Evolutionary conservation across 139 green algal species (phyloP), one percentile per base, ranked within the genome.

Genomic region (Pedinophyceae sp.): DNA sequence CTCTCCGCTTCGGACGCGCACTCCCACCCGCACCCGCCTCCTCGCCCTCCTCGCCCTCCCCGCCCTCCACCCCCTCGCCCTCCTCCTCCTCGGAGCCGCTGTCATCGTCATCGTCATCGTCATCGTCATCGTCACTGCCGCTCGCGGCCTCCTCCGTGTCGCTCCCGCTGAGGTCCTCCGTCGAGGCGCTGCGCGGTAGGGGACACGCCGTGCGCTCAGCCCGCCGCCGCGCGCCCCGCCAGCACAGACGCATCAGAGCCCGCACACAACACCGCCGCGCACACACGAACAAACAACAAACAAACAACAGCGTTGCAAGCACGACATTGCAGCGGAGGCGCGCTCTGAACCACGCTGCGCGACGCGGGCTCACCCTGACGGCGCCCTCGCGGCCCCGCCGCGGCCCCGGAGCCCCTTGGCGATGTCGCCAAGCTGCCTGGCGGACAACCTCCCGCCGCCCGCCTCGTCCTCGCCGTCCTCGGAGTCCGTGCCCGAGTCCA

Each of bases 1-100:
- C n/a, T 39, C 13, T 52, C 48, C 2, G 51, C 58, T 2, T 55
- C 61, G 15, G 40, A 41, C 39, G 64, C 30, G 62, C 77, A 79
- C n/a, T 75, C 75, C 27, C 71, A n/a, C 18, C 79, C 62, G 1
- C n/a, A n/a, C n/a, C n/a, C n/a, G 73, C 75, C 20, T 77, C 61
- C 25, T 27, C 17, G 64, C 59, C 25, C 74, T 60, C 5, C 38
- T 27, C 27, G 41, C 79, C 77, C 16, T n/a, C n/a, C n/a, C n/a
- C n/a, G n/a, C n/a, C n/a, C n/a, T n/a, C n/a, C n/a, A n/a, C n/a
- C n/a, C n/a, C 69, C 3, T 81, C 80, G 6, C 70, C 61, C 26
- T 64, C 72, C 3, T 66, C 70, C 2, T 65, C 75, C 13, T 28
- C 50, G 1, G 48, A 39, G 27, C 40, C 48, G 15, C 27, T 49